These are phyloP conservation scores for Beverwykella pulmonaria DNA, from an alignment of 495 filamentous ascomycete genomes.

Conservation along the genomic window DNA sequence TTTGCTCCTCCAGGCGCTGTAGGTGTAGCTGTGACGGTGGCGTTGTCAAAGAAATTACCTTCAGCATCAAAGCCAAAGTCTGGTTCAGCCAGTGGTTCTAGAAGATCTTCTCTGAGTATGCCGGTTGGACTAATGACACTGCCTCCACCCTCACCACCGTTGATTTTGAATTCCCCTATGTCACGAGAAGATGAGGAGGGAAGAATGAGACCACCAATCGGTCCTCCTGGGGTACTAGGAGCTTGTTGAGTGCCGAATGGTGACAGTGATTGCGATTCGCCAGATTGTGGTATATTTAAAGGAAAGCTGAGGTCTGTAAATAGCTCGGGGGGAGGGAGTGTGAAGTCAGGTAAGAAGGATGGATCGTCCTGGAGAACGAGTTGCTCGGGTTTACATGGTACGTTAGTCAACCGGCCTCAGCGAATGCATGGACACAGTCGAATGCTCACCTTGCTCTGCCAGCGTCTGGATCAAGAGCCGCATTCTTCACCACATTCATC, in stretches of 20 bases:
- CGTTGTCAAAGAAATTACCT: constrained; percentile 58
- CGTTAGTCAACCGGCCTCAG: constrained; percentile 19
- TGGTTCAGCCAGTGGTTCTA: constrained; percentile 58
- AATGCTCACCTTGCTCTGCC: constrained; percentile 68
- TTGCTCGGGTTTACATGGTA: constrained; percentile 66
- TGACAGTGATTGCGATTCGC: constrained; percentile 38
- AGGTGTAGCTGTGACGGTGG: constrained; percentile 8
- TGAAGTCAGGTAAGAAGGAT: constrained; percentile 73
- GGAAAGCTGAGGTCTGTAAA: constrained; percentile 58
- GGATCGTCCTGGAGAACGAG: constrained; percentile 83
- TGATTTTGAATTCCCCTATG: constrained; percentile 41
- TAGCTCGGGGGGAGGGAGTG: constrained; percentile 50
- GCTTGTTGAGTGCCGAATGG: constrained; percentile 27
- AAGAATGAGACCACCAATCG: constrained; percentile 41
- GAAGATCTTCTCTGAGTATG: constrained; percentile 49
- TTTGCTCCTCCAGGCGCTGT: constrained; percentile 13
- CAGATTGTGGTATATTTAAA: constrained; percentile 43
- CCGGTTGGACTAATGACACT: constrained; percentile 10
- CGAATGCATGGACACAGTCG: constrained; percentile 5
- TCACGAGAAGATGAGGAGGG: constrained; percentile 36
- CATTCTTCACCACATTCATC: constrained; percentile 57
- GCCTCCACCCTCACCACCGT: constrained; percentile 43
- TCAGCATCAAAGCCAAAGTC: constrained; percentile 69
- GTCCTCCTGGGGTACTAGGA: constrained; percentile 28
- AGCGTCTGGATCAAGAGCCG: constrained; percentile 69